Evolutionary conservation across 352 stramenopile genomes (phyloP), one percentile per base, ranked within the genome.

Genomic region (Phytophthora ohioensis): DNA sequence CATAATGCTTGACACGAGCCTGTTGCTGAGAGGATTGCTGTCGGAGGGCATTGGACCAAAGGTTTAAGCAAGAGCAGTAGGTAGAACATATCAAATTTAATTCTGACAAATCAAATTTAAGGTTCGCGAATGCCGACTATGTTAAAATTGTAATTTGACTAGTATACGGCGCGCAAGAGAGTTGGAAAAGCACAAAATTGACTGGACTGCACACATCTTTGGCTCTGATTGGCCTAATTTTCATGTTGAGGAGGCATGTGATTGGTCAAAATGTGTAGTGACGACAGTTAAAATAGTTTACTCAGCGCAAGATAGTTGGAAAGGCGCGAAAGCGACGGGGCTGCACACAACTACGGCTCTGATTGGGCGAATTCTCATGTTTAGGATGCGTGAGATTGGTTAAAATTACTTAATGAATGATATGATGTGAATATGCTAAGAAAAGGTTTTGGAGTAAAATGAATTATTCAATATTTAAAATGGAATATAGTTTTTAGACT

Each of bases 21-120:
- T 65, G 38, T 57, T 57, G 7, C 21, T 42, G 27, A 57, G 46
- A 13, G 47, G n/a, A 12, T 45, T 46, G 30, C 10, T 45, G 47
- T 35, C 59, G 1, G 41, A 58, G 10, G 48, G 5, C 57, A 57
- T 58, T 9, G 36, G 15, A 27, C 12, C 13, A 52, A 12, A 38
- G 56, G 12, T 15, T 46, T 66, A 3, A 5, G 35, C 4, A 41
- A 31, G 2, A 17, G 58, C 12, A 43, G 12, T 21, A 8, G 32
- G 45, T 66, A 51, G 58, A 52, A 57, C 15, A 15, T 43, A 45
- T 27, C 34, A 52, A 62, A 45, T 53, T 53, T 31, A 43, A 31
- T 56, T 42, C 48, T 56, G 32, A 55, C 15, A 4, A 31, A 56
- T 43, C 42, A 1, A 12, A 17, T 21, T 21, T 21, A 21, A 36